Base-by-base conservation (phyloP, 768 basidiomycete genomes). In the Panus rudis region DNA sequence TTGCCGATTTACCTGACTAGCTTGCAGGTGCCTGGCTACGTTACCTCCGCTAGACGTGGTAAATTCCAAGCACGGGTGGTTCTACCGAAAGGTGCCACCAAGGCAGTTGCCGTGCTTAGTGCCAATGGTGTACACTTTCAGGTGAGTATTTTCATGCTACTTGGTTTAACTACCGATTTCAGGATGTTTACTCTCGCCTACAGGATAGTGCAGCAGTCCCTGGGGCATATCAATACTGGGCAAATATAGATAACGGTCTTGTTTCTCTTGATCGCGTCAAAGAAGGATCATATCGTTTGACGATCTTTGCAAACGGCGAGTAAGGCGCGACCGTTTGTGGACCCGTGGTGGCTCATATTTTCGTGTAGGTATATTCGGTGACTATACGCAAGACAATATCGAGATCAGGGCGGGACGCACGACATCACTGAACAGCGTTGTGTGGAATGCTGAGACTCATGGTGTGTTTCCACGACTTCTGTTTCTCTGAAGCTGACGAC, bases 161-260 rank as follows among this genome's bases (percentile, higher is more conserved):
- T 39, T 14, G 8, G 5, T 32, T 20, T 6, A 4, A 10, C 21
- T 8, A 11, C 6, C 17, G 32, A 2, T 25, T 4, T 23, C 32
- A 4, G 16, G 4, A 4, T 28, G 11, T 12, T 21, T 5, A 5
- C 10, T n/a, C 35, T 16, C 14, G 25, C 6, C 6, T 24, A 20
- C 42, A 60, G 53, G 56, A 57, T 26, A 59, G 50, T 35, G 56
- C 56, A 1, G 35, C 39, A 13, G 54, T 53, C 26, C 39, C 49
- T 1, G 41, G 37, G 3, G 54, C 56, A 11, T 59, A 55, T 34
- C 59, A 61, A 35, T 61, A 61, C 43, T 61, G 57, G 57, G 41
- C 42, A 2, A 21, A 49, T 24, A 34, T 55, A 14, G 25, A 38
- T 4, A 20, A 47, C n/a, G 56, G 56, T 1, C 11, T 17, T 1